Evolutionary conservation across 1,284 basidiomycete species (phyloP).

Genomic region (Sparassis latifolia): DNA sequence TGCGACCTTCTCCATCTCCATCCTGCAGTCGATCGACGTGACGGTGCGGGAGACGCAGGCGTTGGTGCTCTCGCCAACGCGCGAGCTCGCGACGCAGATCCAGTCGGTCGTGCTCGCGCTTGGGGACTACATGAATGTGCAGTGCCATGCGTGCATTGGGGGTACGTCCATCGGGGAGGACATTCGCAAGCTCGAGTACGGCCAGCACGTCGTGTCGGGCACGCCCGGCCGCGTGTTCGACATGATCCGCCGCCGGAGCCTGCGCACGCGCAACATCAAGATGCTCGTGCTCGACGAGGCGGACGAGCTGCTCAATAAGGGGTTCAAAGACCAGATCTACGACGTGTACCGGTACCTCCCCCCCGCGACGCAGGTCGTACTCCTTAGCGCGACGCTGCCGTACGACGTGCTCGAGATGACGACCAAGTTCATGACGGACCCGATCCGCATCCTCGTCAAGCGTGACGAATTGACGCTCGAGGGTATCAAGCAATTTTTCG

Average conservation of each 20-base stretch:
- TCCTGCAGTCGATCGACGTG: conserved; percentile 94
- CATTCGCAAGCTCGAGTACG: conserved; percentile 96
- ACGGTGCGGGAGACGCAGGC: conserved; percentile 95
- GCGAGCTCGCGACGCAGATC: conserved; percentile 95
- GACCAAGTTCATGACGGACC: conserved; percentile 99
- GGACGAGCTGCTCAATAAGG: conserved; percentile 95
- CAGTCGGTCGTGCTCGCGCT: conserved; percentile 97
- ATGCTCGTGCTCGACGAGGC: conserved; percentile 99
- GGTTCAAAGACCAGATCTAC: conserved; percentile 99
- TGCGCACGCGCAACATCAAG: conserved; percentile 98
- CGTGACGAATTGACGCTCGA: conserved; percentile 99
- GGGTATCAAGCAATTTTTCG: conserved; percentile 99
- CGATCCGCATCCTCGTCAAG: conserved; percentile 97
- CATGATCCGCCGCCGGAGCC: conserved; percentile 94
- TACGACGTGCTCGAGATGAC: conserved; percentile 99
- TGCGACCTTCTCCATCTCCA: conserved; percentile 94
- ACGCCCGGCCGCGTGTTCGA: conserved; percentile 99
- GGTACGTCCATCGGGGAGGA: conserved; percentile 98
- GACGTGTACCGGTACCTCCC: conserved; percentile 98
- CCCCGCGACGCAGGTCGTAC: conserved; percentile 95
- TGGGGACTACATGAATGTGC: conserved; percentile 99
- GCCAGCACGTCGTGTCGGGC: conserved; percentile 96
- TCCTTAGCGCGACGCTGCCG: conserved; percentile 92
- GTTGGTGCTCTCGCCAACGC: conserved; percentile 90
- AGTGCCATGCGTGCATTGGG: conserved; percentile 98